These are phyloP conservation scores for Pterocarpus santalinus DNA, from an alignment of 306 rosid genomes.

Conservation along the genomic window DNA sequence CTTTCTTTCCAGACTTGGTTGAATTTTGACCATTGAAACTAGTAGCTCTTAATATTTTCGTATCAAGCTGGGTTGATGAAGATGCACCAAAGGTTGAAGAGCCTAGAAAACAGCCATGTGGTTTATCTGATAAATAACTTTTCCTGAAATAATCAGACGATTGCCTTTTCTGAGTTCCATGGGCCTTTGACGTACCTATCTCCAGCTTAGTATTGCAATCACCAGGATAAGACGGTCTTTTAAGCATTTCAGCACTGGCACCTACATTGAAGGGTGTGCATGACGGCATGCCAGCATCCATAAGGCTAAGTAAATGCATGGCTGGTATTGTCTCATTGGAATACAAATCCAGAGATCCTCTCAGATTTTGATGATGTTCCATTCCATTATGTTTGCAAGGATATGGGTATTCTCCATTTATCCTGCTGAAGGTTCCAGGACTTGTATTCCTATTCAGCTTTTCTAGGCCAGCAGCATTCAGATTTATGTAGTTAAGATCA, in stretches of 20 bases:
- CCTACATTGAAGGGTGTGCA: conserved; percentile 64
- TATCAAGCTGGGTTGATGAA: conserved; percentile 60
- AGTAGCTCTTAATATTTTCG: conserved; percentile 50
- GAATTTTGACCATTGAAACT: conserved; percentile 57
- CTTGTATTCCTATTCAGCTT: conserved; percentile 61
- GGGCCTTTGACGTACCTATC: conserved; percentile 61
- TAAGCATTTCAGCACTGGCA: conserved; percentile 60
- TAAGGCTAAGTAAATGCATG: conserved; percentile 98
- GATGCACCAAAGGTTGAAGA: conserved; percentile 61
- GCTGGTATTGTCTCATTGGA: conserved; percentile 94
- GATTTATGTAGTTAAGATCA: conserved; percentile 62
- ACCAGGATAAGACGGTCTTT: conserved; percentile 64
- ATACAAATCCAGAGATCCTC: conserved; percentile 79
- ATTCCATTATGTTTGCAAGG: conserved; percentile 61
- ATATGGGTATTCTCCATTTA: conserved; percentile 65
- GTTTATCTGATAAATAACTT: conserved; percentile 62
- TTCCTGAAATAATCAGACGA: conserved; percentile 57
- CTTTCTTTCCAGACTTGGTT: conserved; percentile 65
- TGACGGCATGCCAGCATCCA: conserved; percentile 90
- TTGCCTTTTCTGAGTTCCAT: conserved; percentile 54
- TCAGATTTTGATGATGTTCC: conserved; percentile 64
- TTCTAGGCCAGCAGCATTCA: conserved; percentile 60
- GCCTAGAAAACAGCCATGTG: conserved; percentile 64
- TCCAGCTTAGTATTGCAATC: conserved; percentile 66
- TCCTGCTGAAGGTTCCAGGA: conserved; percentile 64